Conservation (phyloP, 306 rosid genomes). For the Fragaria vesca region DNA sequence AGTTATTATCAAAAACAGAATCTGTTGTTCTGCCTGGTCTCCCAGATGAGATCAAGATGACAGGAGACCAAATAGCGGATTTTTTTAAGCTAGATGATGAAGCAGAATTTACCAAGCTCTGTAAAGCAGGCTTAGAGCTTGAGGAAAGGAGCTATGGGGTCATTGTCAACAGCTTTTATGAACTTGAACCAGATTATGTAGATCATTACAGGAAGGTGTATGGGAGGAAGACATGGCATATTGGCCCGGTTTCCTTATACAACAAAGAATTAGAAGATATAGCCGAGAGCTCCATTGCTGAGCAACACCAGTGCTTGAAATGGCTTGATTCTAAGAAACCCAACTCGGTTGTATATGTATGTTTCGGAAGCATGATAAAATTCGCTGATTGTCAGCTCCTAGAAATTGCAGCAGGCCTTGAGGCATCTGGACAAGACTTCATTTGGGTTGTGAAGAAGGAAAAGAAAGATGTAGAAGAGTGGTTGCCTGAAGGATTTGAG, state of each 20-base stretch:
- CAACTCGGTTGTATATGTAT: neutral
- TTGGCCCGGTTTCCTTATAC: neutral
- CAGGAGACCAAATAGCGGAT: neutral
- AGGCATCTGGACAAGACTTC: neutral
- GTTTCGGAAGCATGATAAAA: neutral
- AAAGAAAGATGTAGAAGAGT: neutral
- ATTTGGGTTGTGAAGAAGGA: neutral
- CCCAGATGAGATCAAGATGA: neutral
- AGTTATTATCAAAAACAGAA: neutral
- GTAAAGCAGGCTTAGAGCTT: neutral
- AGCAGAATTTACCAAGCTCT: neutral
- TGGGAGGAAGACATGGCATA: neutral
- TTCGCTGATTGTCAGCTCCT: neutral
- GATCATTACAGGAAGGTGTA: neutral
- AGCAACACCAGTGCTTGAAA: neutral
- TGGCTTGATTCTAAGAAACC: neutral
- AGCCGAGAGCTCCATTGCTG: neutral
- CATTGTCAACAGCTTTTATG: neutral
- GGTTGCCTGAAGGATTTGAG: too few relatives aligned
- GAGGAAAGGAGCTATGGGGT: neutral
- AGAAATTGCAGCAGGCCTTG: neutral
- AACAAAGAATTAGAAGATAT: neutral
- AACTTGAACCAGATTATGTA: neutral
- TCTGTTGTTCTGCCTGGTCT: neutral
- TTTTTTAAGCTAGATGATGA: neutral